Evolutionary conservation across 2,329 filamentous ascomycete genomes (phyloP), one percentile per base, ranked within the genome.

Genomic region (Aspergillus luchuensis): DNA sequence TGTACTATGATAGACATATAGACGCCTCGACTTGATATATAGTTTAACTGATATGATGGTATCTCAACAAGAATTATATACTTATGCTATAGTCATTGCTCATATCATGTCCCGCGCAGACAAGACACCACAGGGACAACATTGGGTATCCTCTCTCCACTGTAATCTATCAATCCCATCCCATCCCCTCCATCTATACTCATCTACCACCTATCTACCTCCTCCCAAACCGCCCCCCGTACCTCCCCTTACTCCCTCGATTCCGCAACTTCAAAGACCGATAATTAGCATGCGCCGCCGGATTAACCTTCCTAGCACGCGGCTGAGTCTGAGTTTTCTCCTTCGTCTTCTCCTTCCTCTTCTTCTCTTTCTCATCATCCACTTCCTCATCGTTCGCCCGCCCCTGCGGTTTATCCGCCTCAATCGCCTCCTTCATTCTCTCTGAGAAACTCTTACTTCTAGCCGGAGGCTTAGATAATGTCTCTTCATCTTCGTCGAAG

Each of bases 231-330:
- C 77, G 70, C 7, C 76, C 72, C 23, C 64, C 67, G 13, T 69
- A 70, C 58, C 71, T 69, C 23, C 73, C 74, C 61, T 74, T 74
- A 8, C 70, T 69, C 13, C 72, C 72, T 60, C 72, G 73, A 63
- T 77, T 78, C 39, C 76, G 70, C 61, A 82, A 80, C 64, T 81
- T 82, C 64, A 82, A 62, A 10, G 79, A 76, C 13, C 79, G 72
- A 60, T 80, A 82, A 63, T 82, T 82, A 15, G 79, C 78, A 72
- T 82, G 80, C 15, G 80, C 77, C 49, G 78, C 71, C 0, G 78
- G 74, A 49, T 81, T 81, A 58, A 80, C 67, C 63, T 77, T 81
- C 36, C 74, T 71, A 30, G 65, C 56, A 11, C 64, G 66, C 33
- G 70, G 63, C 49, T 69, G 33, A 36, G 33, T 36, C 11, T 36